A percentile compares a stretch with the other conserved stretches of the same genome.
phyloP scores from a whole-genome alignment of 192 early-diverging fungal genomes.

The Allomyces javanicus region DNA sequence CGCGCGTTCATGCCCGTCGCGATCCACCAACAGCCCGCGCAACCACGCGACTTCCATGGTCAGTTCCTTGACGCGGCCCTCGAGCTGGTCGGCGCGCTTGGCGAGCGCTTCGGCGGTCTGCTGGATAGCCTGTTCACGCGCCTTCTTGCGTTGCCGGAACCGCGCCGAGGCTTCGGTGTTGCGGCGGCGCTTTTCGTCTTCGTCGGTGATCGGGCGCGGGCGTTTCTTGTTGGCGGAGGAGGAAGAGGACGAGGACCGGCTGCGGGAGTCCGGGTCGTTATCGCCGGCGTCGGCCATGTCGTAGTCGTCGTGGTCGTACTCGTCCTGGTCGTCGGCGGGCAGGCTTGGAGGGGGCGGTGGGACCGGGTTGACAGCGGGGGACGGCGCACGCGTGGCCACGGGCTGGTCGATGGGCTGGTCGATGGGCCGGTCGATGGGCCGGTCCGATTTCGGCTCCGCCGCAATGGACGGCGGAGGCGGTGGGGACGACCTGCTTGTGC shows the following conservation, averaged over 20 bases:
- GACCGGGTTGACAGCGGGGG: background rate
- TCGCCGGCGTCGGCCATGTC: background rate
- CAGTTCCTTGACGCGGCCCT: conserved; percentile 56
- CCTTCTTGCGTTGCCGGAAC: conserved; percentile 89
- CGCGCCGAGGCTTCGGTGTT: conserved; percentile 90
- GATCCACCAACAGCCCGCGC: conserved; percentile 62
- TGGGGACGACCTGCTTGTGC: background rate
- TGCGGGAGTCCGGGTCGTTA: background rate
- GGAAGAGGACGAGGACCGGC: background rate
- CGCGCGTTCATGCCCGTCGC: conserved; percentile 14
- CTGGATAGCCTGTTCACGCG: conserved; percentile 70
- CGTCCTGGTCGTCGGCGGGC: background rate
- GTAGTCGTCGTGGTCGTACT: background rate
- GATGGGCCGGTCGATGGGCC: background rate
- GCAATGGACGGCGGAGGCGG: background rate
- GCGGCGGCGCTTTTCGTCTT: conserved; percentile 66
- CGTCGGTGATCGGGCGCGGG: conserved; percentile 15
- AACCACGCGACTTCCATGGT: conserved; percentile 86
- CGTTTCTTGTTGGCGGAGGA: background rate
- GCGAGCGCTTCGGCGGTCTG: conserved; percentile 57
- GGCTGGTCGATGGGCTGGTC: background rate
- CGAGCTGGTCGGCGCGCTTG: conserved; percentile 44
- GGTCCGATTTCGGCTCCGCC: background rate
- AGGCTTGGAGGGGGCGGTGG: background rate
- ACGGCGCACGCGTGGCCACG: background rate